Conservation (phyloP, 2,329 filamentous ascomycete genomes). For the Fusarium odoratissimum region DNA sequence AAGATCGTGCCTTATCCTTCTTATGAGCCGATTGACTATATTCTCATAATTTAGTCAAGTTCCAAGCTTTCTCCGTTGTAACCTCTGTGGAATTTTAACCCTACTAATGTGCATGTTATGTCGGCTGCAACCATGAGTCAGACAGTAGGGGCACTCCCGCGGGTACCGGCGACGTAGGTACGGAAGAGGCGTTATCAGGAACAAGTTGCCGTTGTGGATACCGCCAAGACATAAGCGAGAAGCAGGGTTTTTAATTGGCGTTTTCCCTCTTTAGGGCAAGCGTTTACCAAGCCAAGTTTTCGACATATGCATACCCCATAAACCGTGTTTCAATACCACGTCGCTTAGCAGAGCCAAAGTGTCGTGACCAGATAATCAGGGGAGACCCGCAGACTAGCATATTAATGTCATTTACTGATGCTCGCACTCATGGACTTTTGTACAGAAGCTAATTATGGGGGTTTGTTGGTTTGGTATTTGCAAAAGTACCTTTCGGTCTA, state of each 20-base stretch:
- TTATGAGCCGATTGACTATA: accelerated
- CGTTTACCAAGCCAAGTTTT: neutral
- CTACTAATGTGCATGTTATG: neutral
- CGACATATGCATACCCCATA: neutral
- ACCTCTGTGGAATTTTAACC: neutral
- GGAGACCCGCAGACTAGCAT: neutral
- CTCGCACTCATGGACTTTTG: neutral
- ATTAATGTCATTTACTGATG: accelerated
- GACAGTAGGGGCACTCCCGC: neutral
- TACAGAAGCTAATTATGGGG: too few relatives aligned
- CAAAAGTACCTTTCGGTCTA: neutral
- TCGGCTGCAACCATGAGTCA: too few relatives aligned
- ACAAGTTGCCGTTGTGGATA: neutral
- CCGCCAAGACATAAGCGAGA: neutral
- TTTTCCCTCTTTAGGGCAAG: neutral
- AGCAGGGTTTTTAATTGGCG: neutral
- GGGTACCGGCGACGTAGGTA: neutral
- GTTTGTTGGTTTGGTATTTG: neutral
- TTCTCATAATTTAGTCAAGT: accelerated
- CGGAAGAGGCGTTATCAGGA: neutral
- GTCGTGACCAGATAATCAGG: neutral
- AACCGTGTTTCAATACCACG: neutral
- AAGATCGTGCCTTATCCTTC: accelerated
- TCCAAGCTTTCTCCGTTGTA: neutral
- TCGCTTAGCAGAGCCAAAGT: neutral